phyloP scores from a whole-genome alignment of 1,139 yeast genomes.

The Wickerhamiella infanticola region DNA sequence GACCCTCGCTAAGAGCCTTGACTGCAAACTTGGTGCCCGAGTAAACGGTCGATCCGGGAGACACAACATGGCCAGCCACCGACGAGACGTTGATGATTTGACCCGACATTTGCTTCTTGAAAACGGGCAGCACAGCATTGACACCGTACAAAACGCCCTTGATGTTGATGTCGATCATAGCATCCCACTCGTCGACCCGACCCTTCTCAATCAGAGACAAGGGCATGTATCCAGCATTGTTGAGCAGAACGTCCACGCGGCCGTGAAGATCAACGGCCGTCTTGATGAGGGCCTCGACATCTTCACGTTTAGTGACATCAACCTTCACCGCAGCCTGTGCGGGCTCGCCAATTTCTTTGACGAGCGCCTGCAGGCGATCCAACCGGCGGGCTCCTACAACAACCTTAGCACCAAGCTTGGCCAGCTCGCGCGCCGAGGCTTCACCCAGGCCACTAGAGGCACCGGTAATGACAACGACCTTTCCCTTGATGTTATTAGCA shows the following conservation, averaged over 20 bases:
- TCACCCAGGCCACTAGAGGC: conserved; percentile 3
- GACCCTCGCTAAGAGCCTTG: conserved; percentile 1
- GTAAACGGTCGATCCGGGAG: conserved; percentile 16
- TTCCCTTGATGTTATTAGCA: background rate
- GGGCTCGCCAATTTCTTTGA: conserved; percentile 1
- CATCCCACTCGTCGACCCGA: conserved; percentile 17
- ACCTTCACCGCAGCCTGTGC: conserved; percentile 8
- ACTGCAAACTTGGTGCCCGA: conserved; percentile 18
- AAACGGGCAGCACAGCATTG: conserved; percentile 14
- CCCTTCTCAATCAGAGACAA: conserved; percentile 14
- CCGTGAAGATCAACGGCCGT: conserved; percentile 18
- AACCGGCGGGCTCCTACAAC: conserved; percentile 1
- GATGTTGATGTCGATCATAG: conserved; percentile 18
- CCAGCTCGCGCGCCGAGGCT: conserved; percentile 1
- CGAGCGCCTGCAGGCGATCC: conserved; percentile 1
- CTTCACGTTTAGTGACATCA: conserved; percentile 15
- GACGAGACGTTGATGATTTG: conserved; percentile 17
- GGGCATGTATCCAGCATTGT: conserved; percentile 22
- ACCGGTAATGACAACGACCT: conserved; percentile 2
- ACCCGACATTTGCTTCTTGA: conserved; percentile 15
- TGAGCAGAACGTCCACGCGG: conserved; percentile 19
- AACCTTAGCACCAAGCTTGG: conserved; percentile 1
- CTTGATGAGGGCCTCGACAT: conserved; percentile 15
- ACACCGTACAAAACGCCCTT: conserved; percentile 16
- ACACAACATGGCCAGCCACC: conserved; percentile 15